Evolutionary conservation across 768 basidiomycete genomes (phyloP), one percentile per base, ranked within the genome.

Genomic region (Crucibulum laeve): DNA sequence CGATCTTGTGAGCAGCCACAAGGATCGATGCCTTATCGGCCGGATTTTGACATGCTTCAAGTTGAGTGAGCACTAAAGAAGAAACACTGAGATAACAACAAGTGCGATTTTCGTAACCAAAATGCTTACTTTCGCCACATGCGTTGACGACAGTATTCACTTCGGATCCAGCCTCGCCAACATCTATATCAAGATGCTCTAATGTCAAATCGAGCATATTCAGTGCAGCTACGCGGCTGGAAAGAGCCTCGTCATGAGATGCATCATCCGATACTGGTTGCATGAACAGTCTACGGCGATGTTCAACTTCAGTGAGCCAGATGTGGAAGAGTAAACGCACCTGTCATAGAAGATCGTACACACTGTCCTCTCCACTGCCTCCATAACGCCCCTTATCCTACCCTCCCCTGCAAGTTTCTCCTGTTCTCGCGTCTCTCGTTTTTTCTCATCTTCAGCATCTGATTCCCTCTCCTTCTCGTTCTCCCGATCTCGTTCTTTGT

Each of bases 141-240:
- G 68, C 67, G 42, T 70, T 76, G 0, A 92, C 77, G 6, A 96
- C 79, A 2, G 65, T 63, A 37, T 84, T 74, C 10, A 95, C 67
- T 38, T 73, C 71, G 5, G 58, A 46, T 24, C 65, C 73, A 4
- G 66, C 69, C 15, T 74, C 66, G 1, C 80, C 82, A 0, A 90
- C 79, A 41, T 91, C 83, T 6, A 98, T 76, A 13, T 94, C 95
- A 1, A 99, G 78, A 64, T 98, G 93, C 28, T 87, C 84, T 7
- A 98, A 68, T 2, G 82, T 76, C 0, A 99, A 70, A 60, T 97
- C 95, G 1, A 98, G 71, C 73, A 93, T 79, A 52, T 94, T 93
- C 35, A 99, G 70, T 1, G 93, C 94, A 11, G 91, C 91, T 13
- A 97, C 83, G 4, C 94, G 81, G 55, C 82, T 87, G 0, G 93